These are phyloP conservation scores for Pseudopithomyces maydicus DNA, from an alignment of 2,329 filamentous ascomycete genomes.

Conservation along the genomic window DNA sequence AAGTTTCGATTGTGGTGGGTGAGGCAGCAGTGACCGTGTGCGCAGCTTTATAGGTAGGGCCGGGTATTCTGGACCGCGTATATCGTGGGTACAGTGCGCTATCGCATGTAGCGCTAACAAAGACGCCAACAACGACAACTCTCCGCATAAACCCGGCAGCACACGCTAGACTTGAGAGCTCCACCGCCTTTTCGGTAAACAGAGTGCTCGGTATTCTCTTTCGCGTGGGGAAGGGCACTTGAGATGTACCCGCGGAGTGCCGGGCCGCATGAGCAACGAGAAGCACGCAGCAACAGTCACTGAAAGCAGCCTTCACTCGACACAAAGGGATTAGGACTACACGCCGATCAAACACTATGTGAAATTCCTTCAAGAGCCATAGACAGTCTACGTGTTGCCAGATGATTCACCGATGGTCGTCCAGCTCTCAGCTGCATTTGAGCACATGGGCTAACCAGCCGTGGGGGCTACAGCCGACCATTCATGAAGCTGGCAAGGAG, in stretches of 20 bases:
- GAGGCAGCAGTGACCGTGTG: not conserved
- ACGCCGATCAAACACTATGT: too few relatives aligned
- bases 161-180: not conserved
- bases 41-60: constrained; percentile 4
- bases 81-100: not conserved
- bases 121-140: not conserved
- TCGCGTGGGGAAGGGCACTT: not conserved
- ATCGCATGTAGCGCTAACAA: constrained; percentile 2
- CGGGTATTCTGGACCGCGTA: constrained; percentile 7
- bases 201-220: not conserved
- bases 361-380: too few relatives aligned
- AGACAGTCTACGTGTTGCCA: too few relatives aligned
- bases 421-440: too few relatives aligned
- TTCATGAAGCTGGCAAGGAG: too few relatives aligned
- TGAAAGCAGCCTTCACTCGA: too few relatives aligned
- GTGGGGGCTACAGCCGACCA: too few relatives aligned
- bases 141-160: constrained; percentile 3
- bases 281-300: not conserved
- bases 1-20: not conserved
- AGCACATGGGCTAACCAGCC: too few relatives aligned
- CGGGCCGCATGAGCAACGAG: not conserved
- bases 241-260: not conserved
- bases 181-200: constrained; percentile 4
- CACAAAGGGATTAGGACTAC: too few relatives aligned
- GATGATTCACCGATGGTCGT: too few relatives aligned